Evolutionary conservation across 2,329 filamentous ascomycete species (phyloP), one percentile per base, ranked within the genome.

Genomic region (Diplodia mutila): DNA sequence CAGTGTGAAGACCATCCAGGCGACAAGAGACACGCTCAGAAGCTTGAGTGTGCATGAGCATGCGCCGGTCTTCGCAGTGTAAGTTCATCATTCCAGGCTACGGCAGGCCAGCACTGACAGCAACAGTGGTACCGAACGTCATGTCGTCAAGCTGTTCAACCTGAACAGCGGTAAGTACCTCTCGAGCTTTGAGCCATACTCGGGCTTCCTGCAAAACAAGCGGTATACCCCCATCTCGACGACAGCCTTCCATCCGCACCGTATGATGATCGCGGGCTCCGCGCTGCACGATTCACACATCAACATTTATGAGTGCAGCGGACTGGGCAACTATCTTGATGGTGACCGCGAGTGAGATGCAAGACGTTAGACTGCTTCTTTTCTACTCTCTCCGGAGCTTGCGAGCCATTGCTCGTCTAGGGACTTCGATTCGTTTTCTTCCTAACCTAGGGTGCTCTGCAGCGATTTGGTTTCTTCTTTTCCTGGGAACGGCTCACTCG

Each of bases 11-110:
- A 88, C 88, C 2, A 90, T 94, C 74, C 85, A 88, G 75, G 89
- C 91, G 7, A 94, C 92, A 3, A 89, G 86, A 69, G 89, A 94
- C 73, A 91, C 90, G 9, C 85, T 97, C 69, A 88, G 93, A 66
- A 97, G 92, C 21, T 86, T 97, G 67, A 95, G 91, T 77, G 94
- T 95, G 51, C 95, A 99, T 78, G 95, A 99, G 79, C 95, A 99
- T 79, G 88, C 97, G 65, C 95, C 95, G 29, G 94, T 99, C 14
- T 97, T 99, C 82, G 93, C 93, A 72, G 88, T 94, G 91, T 94
- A 89, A 85, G 90, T 88, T 63, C 52, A 14, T 32, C 48, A 21
- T 7, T 37, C 16, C 25, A 4, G 18, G 9, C 23, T 7, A 18
- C 52, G 7, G 25, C 16, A 11, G 11, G 11, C 8, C n/a, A 42